Evolutionary conservation across 83 land plant species (phyloP).

Genomic region (Thuja plicata): DNA sequence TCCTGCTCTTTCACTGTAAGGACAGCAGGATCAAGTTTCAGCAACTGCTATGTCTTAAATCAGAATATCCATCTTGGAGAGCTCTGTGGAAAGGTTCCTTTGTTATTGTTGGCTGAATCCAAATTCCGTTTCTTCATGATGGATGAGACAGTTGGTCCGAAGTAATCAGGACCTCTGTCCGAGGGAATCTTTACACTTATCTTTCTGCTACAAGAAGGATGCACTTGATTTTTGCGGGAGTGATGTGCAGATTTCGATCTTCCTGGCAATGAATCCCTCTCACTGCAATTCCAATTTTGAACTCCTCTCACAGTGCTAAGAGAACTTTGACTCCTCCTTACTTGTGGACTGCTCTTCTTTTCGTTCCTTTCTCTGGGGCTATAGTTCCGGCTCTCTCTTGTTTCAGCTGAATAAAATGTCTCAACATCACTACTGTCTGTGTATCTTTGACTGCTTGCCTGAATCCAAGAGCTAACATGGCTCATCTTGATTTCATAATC

Average conservation of each 20-base stretch:
- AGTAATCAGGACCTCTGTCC: slow-evolving; percentile 61
- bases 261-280: slow-evolving; percentile 26
- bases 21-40: neutral
- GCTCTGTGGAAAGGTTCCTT: slow-evolving; percentile 30
- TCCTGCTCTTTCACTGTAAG: neutral
- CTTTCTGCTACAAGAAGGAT: slow-evolving; percentile 19
- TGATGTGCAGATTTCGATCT: slow-evolving; percentile 14
- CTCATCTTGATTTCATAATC: slow-evolving; percentile 2
- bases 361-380: slow-evolving; percentile 46
- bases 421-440: slow-evolving; percentile 60
- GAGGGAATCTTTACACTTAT: slow-evolving; percentile 21
- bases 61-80: slow-evolving; percentile 72
- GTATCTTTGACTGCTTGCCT: slow-evolving; percentile 5
- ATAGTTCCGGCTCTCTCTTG: slow-evolving; percentile 74
- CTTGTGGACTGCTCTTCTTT: slow-evolving; percentile 26
- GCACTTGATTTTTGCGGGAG: slow-evolving; percentile 9
- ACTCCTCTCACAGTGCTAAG: slow-evolving; percentile 40
- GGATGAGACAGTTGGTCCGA: slow-evolving; percentile 74
- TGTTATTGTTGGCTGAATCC: slow-evolving; percentile 23
- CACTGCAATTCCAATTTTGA: slow-evolving; percentile 32
- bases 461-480: slow-evolving; percentile 7
- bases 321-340: slow-evolving; percentile 70
- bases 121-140: slow-evolving; percentile 69
- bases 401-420: slow-evolving; percentile 80
- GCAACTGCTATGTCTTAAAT: neutral